Base-by-base conservation (phyloP, 129 eudicot species). In the Calendula officinalis region DNA sequence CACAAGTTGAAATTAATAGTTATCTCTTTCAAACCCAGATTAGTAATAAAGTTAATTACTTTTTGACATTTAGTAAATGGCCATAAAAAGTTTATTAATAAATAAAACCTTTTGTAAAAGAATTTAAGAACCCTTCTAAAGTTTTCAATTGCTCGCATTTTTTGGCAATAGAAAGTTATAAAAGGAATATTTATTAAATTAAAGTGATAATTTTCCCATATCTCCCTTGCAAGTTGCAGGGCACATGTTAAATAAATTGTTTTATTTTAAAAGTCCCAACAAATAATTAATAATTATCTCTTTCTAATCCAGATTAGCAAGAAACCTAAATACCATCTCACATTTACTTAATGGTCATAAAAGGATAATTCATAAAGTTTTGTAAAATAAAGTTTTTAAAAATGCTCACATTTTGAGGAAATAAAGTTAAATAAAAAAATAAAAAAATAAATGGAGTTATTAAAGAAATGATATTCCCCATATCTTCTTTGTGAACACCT, bases 391-490 rank as follows among this genome's bases (percentile, higher is more conserved):
- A 41, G 44, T 53, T 53, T 41, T 8, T 14, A 55, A 1, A 8
- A 16, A 7, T 1, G 55, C 11, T 54, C 16, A 50, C 37, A 16
- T 22, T 50, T 54, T 64, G 32, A 32, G 48, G 46, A 45, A 35
- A 38, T 72, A 62, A 63, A 42, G 64, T 10, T 9, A 44, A 66
- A 48, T 46, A 27, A 53, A 66, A 52, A 49, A 10, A 61, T 36
- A 73, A 64, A 45, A 9, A 30, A 15, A 6, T 13, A 43, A 41
- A 37, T 14, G 36, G 48, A 40, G 65, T 56, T 57, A 74, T 74
- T 74, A 30, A 66, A 66, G 8, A 74, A 66, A 66, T 48, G 46
- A 55, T 74, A 66, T 74, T 74, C 78, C 64, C 78, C 78, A 65
- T 73, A 64, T 64, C 66, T 64, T 53, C 67, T 45, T 73, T 64